Base-by-base conservation (phyloP, 495 filamentous ascomycete species). In the Penicillium roqueforti region DNA sequence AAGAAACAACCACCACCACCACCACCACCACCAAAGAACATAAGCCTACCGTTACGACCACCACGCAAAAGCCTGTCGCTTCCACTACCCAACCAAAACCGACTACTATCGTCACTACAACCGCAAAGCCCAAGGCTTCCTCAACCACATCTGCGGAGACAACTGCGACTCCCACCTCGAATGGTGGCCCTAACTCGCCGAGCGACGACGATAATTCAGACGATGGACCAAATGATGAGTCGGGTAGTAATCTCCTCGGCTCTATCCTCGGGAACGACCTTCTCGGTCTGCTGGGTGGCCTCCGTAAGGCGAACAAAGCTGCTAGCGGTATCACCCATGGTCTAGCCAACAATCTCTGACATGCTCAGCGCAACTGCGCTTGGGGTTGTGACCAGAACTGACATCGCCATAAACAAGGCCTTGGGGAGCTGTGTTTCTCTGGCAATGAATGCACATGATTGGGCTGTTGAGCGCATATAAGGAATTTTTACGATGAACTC, bases 201-300 rank as follows among this genome's bases (percentile, higher is more conserved):
- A 20, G 31, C 11, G 38, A 55, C 23, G 38, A 43, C 6, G 38
- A 49, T 26, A 25, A 28, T 18, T 13, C 19, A 1, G 43, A 42
- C 1, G 37, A 41, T 14, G 26, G 29, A 25, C 18, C 25, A 6
- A 31, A 7, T 31, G 29, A 48, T 9, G n/a, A 43, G 2, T 11
- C 11, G 9, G 50, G 45, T 36, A 6, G 25, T 9, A 29, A 50
- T n/a, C 4, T 11, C 32, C 13, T 57, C 22, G 14, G 19, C 23
- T 9, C 14, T 3, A 20, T 62, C 19, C 37, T 65, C 9, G 39
- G 46, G 25, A 48, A 47, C 9, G 50, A 67, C 36, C 56, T 67
- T 23, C 47, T 67, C 3, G 43, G 56, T 31, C 44, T 67, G 4
- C 52, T 67, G 8, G 28, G 47, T 14, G 59, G 61, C 20, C 41